Evolutionary conservation across 2,329 filamentous ascomycete genomes (phyloP), one percentile per base, ranked within the genome.

Genomic region (Torrubiellomyces zombiae): DNA sequence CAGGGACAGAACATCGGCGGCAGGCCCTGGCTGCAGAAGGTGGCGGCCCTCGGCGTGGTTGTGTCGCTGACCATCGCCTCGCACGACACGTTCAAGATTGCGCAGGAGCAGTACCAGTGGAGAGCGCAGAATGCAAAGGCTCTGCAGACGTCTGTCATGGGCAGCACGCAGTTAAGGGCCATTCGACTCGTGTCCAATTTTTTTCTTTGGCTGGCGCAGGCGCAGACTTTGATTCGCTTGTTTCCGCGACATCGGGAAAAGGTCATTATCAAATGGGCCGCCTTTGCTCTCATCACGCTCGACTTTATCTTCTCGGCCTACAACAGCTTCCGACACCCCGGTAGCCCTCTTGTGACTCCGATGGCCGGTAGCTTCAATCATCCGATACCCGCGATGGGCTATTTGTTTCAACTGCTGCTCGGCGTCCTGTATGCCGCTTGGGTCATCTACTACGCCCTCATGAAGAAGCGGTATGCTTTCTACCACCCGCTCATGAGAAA

Each of bases 201-300:
- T 1, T 95, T 95, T 48, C 62, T 98, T 16, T 95, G 89, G 86
- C 70, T 98, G 19, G 89, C 89, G 1, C 89, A 98, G 51, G 86
- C 92, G 1, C 89, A 98, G 55, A 98, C 89, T 0, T 55, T 98
- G 29, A 95, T 95, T 38, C 77, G 89, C 26, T 62, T 98, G 2
- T 98, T 98, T 39, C 89, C 89, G 6, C 80, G 89, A 17, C 86
- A 95, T 44, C 80, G 91, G 43, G 89, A 98, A 53, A 95, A 95
- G 54, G 75, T 95, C 26, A 80, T 95, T 37, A 98, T 98, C 55
- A 95, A 95, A 55, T 98, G 86, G 86, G 82, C 86, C 10, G 89
- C 86, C 2, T 94, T 95, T 45, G 83, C 78, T 3, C 67, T 98
- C 29, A 94, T 98, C 42, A 69, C 82, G 1, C 64, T 94, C 31